Conservation (phyloP, 192 early-diverging fungal genomes). For the Entomortierella lignicola region DNA sequence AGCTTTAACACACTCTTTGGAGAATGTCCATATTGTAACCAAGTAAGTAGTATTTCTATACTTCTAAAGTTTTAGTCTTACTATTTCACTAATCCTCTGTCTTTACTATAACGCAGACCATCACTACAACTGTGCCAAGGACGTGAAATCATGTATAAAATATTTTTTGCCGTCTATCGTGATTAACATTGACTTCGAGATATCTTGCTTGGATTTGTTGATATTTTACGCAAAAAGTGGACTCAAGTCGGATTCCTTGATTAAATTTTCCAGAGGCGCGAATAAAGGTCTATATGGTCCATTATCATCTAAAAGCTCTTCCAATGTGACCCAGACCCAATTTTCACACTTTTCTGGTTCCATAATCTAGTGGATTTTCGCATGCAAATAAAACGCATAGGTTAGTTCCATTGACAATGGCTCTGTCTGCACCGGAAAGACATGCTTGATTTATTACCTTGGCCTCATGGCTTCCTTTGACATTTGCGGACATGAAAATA, state of each 20-base stretch:
- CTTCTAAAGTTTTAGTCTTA: not conserved
- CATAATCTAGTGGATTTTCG: conserved; percentile 20
- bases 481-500: conserved; percentile 60
- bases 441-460: conserved; percentile 14
- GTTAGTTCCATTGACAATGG: not conserved
- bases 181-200: too few relatives aligned
- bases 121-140: conserved; percentile 43
- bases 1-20: conserved; percentile 54
- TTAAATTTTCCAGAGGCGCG: conserved; percentile 37
- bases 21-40: conserved; percentile 38
- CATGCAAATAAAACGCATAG: not conserved
- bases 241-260: conserved; percentile 27
- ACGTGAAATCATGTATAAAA: not conserved
- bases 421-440: too few relatives aligned
- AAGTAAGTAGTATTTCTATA: conserved; percentile 12
- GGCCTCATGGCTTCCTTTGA: conserved; percentile 10
- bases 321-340: conserved; percentile 43
- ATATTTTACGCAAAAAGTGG: conserved; percentile 16
- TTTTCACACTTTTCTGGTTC: conserved; percentile 41
- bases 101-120: conserved; percentile 23
- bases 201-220: too few relatives aligned
- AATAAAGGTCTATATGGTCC: conserved; percentile 45
- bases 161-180: too few relatives aligned
- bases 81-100: not conserved
- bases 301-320: conserved; percentile 27